Conservation (phyloP, 228 moss, liverwort and hornwort species). For the Sphagnum magellanicum region DNA sequence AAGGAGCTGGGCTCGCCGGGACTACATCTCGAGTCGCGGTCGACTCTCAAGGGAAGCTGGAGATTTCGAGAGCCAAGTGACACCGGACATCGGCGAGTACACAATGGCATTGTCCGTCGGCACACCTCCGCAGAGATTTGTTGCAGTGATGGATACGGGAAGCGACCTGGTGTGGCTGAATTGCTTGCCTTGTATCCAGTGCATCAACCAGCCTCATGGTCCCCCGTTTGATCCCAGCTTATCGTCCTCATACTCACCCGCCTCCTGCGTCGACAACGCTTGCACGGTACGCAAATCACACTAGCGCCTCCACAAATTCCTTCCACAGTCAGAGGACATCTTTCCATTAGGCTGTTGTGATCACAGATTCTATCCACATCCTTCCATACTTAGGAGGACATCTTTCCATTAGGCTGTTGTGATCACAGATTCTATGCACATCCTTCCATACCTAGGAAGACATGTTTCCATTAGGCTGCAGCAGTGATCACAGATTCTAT, state of each 20-base stretch:
- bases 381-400: no score
- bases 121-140: constrained; percentile 35
- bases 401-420: no score
- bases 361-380: no score
- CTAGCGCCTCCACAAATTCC: no score
- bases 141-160: constrained; percentile 17
- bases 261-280: not conserved
- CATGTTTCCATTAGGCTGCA: no score
- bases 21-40: not conserved
- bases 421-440: no score
- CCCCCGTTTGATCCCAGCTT: constrained; percentile 9
- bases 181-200: constrained; percentile 32
- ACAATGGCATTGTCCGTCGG: constrained; percentile 39
- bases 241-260: constrained; percentile 1
- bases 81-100: constrained; percentile 23
- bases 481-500: no score
- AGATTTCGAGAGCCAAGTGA: constrained; percentile 17
- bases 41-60: not conserved
- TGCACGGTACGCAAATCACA: not conserved
- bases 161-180: constrained; percentile 34
- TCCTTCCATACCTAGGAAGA: no score
- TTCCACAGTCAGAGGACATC: no score
- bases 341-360: no score
- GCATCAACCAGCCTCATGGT: constrained; percentile 22
- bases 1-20: not conserved